Evolutionary conservation across 352 stramenopile species (phyloP).

Genomic region (Peronospora destructor): DNA sequence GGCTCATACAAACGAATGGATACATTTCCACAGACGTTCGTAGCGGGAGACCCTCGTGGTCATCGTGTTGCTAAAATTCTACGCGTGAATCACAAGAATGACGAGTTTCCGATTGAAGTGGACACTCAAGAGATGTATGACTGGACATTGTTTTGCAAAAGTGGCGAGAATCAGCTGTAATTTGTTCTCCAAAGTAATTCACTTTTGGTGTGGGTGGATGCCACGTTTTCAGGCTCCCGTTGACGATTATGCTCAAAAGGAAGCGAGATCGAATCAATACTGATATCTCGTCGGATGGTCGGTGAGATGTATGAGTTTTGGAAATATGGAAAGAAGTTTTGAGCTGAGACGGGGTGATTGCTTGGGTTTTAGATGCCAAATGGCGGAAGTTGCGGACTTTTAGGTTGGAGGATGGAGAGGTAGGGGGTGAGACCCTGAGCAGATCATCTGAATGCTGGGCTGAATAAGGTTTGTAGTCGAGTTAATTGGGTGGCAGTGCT

Average conservation of each 20-base stretch:
- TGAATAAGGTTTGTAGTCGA: slow-evolving; percentile 33
- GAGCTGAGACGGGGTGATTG: slow-evolving; percentile 5
- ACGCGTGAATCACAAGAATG: slow-evolving; percentile 33
- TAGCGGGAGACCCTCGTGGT: slow-evolving; percentile 58
- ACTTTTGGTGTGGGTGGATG: neutral
- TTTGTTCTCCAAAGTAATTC: neutral
- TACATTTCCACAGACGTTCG: slow-evolving; percentile 42
- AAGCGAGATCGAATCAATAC: slow-evolving; percentile 48
- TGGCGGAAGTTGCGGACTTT: slow-evolving; percentile 78
- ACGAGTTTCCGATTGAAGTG: slow-evolving; percentile 52
- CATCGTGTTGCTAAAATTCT: slow-evolving; percentile 59
- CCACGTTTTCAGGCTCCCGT: slow-evolving; percentile 34
- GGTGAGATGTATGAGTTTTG: slow-evolving; percentile 2
- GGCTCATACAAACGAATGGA: slow-evolving; percentile 9
- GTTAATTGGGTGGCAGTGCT: neutral
- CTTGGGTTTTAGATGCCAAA: slow-evolving; percentile 37
- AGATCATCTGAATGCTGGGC: slow-evolving; percentile 44
- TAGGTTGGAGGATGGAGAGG: slow-evolving; percentile 47
- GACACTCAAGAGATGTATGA: slow-evolving; percentile 70
- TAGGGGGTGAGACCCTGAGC: slow-evolving; percentile 52
- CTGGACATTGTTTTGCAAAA: too few relatives aligned
- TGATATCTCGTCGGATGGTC: slow-evolving; percentile 41
- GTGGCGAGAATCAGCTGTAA: neutral
- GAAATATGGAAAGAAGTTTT: slow-evolving; percentile 1
- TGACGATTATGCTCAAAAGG: slow-evolving; percentile 65